A percentile compares a stretch with the other conserved stretches of the same genome.
Conservation (phyloP, 2,329 filamentous ascomycete species). For the Cytospora leucostoma region DNA sequence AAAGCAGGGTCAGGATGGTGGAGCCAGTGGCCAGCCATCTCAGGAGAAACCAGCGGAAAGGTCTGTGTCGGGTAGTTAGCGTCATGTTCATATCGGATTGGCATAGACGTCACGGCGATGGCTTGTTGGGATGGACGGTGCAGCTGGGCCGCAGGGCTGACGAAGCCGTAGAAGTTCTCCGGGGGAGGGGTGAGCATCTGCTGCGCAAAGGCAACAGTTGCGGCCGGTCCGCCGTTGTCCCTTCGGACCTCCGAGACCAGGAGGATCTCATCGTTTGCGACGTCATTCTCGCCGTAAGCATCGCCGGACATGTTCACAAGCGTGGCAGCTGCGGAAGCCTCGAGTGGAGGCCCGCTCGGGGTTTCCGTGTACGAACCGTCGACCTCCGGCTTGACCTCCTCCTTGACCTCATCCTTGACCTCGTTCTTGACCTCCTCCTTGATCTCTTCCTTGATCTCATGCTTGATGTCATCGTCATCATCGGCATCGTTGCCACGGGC, state of each 20-base stretch:
- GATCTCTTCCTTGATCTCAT: constrained; percentile 16
- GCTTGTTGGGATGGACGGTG: constrained; percentile 11
- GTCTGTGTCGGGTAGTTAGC: constrained; percentile 25
- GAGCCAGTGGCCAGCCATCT: constrained; percentile 21
- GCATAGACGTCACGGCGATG: background rate
- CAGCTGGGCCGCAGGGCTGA: constrained; percentile 10
- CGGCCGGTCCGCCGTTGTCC: constrained; percentile 1
- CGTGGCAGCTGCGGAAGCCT: background rate
- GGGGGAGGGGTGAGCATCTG: constrained; percentile 20
- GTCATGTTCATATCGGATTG: constrained; percentile 14
- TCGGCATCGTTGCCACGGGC: constrained; percentile 25
- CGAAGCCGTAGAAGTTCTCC: constrained; percentile 22
- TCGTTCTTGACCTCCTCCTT: constrained; percentile 8
- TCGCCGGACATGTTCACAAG: constrained; percentile 4
- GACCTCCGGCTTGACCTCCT: constrained; percentile 23
- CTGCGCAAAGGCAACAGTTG: constrained; percentile 8
- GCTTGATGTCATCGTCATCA: constrained; percentile 28
- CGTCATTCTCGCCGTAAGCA: background rate
- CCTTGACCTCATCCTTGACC: constrained; percentile 24
- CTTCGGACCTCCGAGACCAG: constrained; percentile 14
- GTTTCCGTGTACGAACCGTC: constrained; percentile 28
- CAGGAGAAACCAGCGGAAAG: constrained; percentile 11
- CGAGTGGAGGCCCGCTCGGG: background rate
- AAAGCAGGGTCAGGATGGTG: constrained; percentile 20
- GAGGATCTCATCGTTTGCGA: constrained; percentile 12